Evolutionary conservation across 306 rosid genomes (phyloP).

Genomic region (Alnus glutinosa): DNA sequence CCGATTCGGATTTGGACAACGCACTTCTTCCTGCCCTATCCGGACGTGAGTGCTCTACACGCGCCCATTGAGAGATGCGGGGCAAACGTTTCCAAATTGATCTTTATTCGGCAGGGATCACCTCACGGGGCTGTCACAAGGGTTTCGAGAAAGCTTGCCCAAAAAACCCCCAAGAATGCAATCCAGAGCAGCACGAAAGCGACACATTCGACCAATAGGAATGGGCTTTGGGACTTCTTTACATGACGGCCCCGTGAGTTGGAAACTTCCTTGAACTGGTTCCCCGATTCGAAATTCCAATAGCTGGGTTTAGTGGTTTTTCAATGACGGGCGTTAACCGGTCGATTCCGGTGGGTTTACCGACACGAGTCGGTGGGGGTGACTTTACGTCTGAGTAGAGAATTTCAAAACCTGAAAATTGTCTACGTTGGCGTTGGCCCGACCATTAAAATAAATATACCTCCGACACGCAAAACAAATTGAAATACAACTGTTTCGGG

Average conservation of each 20-base stretch:
- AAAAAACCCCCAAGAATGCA: constrained; percentile 22
- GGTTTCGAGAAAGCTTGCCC: constrained; percentile 37
- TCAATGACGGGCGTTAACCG: constrained; percentile 36
- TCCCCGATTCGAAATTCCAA: constrained; percentile 51
- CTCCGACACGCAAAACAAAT: constrained; percentile 22
- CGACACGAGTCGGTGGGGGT: constrained; percentile 36
- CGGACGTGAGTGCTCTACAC: constrained; percentile 12
- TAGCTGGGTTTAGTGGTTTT: constrained; percentile 31
- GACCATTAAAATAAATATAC: constrained; percentile 23
- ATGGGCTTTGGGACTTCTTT: neutral
- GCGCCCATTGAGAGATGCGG: neutral
- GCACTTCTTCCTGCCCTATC: neutral
- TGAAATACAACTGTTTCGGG: neutral
- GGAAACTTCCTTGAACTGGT: constrained; percentile 10
- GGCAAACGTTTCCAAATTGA: constrained; percentile 23
- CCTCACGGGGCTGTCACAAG: constrained; percentile 49
- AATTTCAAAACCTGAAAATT: constrained; percentile 26
- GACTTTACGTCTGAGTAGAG: constrained; percentile 8
- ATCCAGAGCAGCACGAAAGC: constrained; percentile 29
- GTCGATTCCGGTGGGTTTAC: constrained; percentile 32
- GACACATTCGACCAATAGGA: constrained; percentile 30
- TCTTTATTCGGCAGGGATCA: constrained; percentile 50
- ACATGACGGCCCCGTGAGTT: constrained; percentile 6
- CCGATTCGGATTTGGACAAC: neutral
- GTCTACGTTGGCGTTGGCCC: constrained; percentile 42